Base-by-base conservation (phyloP, 2,329 filamentous ascomycete genomes). In the Neopestalotiopsis sp. region DNA sequence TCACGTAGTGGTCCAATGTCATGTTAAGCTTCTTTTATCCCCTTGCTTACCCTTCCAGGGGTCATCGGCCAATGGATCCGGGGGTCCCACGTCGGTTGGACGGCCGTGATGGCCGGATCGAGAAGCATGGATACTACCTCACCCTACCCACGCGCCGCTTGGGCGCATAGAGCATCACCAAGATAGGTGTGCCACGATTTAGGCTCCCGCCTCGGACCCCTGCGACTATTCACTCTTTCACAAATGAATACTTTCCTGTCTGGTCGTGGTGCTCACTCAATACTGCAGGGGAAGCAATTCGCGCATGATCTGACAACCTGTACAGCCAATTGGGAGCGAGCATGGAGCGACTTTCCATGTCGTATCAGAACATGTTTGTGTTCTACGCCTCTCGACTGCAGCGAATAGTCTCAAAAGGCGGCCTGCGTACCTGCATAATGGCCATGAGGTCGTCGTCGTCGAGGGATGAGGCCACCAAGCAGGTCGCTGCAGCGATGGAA, bases 1-100 rank as follows among this genome's bases (percentile, higher is more conserved):
- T 34, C 30, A n/a, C 57, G 4, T 28, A 30, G 24, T 59, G 24
- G 28, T 24, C 17, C 57, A 9, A 13, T 59, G 57, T 34, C 30
- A 59, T 59, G 13, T 59, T 59, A 59, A 59, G 20, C 57, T 59
- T 59, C 20, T 59, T 59, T 59, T 7, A 7, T 38, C 34, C 7
- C 57, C 57, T 14, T 59, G 57, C 24, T 12, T 28, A 4, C 24
- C 24, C 24, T 28, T 7, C 24, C 57, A 59, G 57, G 24, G 57
- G 13, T 59, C 10, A 7, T 38, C 30, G 24, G 5, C 20, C 57
- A 59, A 59, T 59, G 14, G 24, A 59, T 30, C 24, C 20, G 13
- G 57, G 24, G 57, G 57, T 34, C 24, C 24, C 30, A 24, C 10
- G 20, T n/a, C 57, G 57, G 57, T 7, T n/a, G 14, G 14, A 6